These are phyloP conservation scores for Rhexocercosporidium sp. DNA, from an alignment of 2,329 filamentous ascomycete genomes.

Conservation along the genomic window DNA sequence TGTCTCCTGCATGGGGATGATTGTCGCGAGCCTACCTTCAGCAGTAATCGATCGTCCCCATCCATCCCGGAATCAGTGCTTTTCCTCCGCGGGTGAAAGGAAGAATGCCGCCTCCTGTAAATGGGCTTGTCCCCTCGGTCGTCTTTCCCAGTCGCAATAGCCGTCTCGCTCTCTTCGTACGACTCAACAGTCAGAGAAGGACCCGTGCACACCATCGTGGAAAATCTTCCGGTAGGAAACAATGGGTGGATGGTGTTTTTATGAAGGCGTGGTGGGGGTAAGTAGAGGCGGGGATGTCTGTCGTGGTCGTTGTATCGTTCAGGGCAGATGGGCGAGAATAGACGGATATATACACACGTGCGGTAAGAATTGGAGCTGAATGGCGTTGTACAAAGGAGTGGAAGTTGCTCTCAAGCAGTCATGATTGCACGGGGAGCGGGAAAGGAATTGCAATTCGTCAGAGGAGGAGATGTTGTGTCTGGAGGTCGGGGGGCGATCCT, in stretches of 20 bases:
- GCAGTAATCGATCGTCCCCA: conserved; percentile 63
- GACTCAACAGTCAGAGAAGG: conserved; percentile 43
- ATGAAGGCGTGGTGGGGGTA: conserved; percentile 5
- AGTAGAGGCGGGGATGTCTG: background rate
- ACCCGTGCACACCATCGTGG: conserved; percentile 40
- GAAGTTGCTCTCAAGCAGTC: conserved; percentile 21
- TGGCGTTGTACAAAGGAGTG: conserved; percentile 21
- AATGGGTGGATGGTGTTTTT: background rate
- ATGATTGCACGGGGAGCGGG: conserved; percentile 26
- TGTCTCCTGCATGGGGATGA: conserved; percentile 12
- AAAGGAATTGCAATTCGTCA: conserved; percentile 28
- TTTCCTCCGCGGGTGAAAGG: conserved; percentile 57
- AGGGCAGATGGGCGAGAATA: background rate
- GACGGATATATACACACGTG: background rate
- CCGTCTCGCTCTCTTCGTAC: conserved; percentile 33
- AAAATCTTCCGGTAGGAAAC: conserved; percentile 11
- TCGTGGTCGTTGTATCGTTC: background rate
- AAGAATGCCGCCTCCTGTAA: conserved; percentile 57
- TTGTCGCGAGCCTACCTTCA: conserved; percentile 53
- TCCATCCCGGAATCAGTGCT: conserved; percentile 67
- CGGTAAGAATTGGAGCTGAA: conserved; percentile 1
- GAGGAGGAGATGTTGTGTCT: conserved; percentile 24
- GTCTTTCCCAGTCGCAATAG: conserved; percentile 32
- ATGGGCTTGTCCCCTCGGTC: conserved; percentile 29
- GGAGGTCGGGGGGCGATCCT: conserved; percentile 5